phyloP scores from a whole-genome alignment of 495 filamentous ascomycete species.

The Penicillium subrubescens region DNA sequence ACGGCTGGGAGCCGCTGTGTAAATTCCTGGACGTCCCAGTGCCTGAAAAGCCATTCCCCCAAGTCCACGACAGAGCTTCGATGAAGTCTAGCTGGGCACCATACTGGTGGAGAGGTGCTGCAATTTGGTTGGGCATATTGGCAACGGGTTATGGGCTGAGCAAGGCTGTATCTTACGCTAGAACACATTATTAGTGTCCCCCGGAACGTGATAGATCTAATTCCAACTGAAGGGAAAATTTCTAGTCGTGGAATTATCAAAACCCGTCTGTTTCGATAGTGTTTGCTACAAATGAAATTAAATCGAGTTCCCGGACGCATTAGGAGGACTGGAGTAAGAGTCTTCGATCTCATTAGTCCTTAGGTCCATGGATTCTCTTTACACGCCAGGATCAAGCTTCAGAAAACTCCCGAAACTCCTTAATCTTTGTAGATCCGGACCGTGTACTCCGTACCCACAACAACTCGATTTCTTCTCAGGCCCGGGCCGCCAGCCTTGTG shows the following conservation, averaged over 20 bases:
- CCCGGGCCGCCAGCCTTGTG: not conserved
- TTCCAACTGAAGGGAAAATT: not conserved
- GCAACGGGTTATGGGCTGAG: not conserved
- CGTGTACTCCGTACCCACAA: not conserved
- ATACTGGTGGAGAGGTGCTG: slow-evolving; percentile 3
- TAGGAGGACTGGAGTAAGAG: not conserved
- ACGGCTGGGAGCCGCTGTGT: slow-evolving; percentile 1
- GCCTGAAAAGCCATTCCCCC: not conserved
- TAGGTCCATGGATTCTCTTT: not conserved
- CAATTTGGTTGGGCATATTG: not conserved
- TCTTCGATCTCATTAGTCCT: not conserved
- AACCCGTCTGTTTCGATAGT: not conserved
- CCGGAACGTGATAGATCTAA: not conserved
- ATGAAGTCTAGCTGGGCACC: slow-evolving; percentile 5
- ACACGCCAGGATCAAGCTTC: not conserved
- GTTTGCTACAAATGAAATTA: not conserved
- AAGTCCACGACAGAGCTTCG: slow-evolving; percentile 1
- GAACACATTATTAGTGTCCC: not conserved
- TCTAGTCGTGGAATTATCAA: not conserved
- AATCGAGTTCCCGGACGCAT: not conserved
- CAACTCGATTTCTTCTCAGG: not conserved
- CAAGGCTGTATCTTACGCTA: not conserved
- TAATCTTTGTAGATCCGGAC: not conserved
- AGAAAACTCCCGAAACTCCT: not conserved
- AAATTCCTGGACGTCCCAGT: not conserved